Evolutionary conservation across 305 asterid genomes (phyloP), one percentile per base, ranked within the genome.

Genomic region (Nicotiana rustica): DNA sequence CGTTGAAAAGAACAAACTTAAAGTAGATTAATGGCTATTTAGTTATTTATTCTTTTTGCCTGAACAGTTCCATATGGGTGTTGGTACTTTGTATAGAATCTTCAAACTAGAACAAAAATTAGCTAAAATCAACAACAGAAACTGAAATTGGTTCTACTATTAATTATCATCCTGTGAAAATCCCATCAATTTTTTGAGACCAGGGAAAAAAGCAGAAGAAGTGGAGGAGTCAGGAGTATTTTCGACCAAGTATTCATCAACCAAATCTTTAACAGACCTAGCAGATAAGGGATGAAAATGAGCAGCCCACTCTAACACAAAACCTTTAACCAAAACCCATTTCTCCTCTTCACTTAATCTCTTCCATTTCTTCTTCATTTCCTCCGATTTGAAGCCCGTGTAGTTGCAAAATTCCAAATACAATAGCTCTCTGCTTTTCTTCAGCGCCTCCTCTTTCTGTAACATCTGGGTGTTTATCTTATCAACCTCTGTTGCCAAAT

Each of bases 241-340:
- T 29, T 82, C 82, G 10, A 77, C 86, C 84, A 92, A 85, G 79
- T 87, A 83, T 61, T 93, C 92, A 61, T 93, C 93, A 31, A 95
- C 91, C 89, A 95, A 83, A 61, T 90, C 90, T 79, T 85, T 88
- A 33, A 91, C 96, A 65, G 98, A 93, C 83, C 66, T 88, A 14
- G 92, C 93, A 52, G 98, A 93, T 57, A 95, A 86, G 0, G 98
- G 98, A 79, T 93, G 97, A 83, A 89, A 95, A 85, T 85, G 86
- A 33, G 84, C 89, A 81, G 94, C 88, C 97, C 97, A 95, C 57
- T 83, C 92, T 0, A 91, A 85, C 59, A 92, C 93, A 82, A 93
- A 93, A 80, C 83, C 92, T 73, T 83, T 86, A 10, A 82, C 86
- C 91, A 92, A 38, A 55, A 2, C 91, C 91, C 81, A 81, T 76